Evolutionary conservation across 2,329 filamentous ascomycete genomes (phyloP), one percentile per base, ranked within the genome.

Genomic region (Sporothrix luriei): DNA sequence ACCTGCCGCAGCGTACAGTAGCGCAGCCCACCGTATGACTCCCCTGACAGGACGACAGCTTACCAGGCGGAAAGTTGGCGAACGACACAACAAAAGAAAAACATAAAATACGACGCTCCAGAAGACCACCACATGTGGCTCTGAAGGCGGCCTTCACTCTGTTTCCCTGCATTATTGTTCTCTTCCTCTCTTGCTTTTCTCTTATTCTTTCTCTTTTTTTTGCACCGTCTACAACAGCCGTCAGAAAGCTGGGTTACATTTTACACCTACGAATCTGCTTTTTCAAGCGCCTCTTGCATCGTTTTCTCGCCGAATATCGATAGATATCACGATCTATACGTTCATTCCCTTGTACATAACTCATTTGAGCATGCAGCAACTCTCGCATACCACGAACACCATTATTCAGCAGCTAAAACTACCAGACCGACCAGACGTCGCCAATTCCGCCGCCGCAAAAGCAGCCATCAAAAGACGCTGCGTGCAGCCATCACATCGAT

Each of bases 21-120:
- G 57, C 57, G 57, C n/a, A 62, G 29, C 21, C 38, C 57, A 62
- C 57, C 38, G 57, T 62, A 46, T 62, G 57, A 62, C 57, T 62
- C 57, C 57, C 33, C 29, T 21, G 6, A 24, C 16, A 29, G 52
- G 52, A 10, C n/a, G 43, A 61, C 21, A 43, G 55, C 55, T 61
- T 14, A 43, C 19, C 43, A 61, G 38, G 55, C 19, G 3, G 43
- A 61, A 61, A 57, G 26, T 57, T 21, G 54, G 16, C 21, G 57
- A 46, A 61, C 55, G 38, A 61, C 33, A 61, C 14, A 16, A 33
- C 24, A 29, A 6, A 10, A 26, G 46, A 59, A 40, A 59, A 59
- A 9, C 5, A 26, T 26, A 46, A 62, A 26, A 26, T 21, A 9
- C 16, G 16, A 38, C 14, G 52, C 21, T 54, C 49, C 24, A 33